Evolutionary conservation across 148 eudicot species (phyloP).

Genomic region (Vaccinium corymbosum): DNA sequence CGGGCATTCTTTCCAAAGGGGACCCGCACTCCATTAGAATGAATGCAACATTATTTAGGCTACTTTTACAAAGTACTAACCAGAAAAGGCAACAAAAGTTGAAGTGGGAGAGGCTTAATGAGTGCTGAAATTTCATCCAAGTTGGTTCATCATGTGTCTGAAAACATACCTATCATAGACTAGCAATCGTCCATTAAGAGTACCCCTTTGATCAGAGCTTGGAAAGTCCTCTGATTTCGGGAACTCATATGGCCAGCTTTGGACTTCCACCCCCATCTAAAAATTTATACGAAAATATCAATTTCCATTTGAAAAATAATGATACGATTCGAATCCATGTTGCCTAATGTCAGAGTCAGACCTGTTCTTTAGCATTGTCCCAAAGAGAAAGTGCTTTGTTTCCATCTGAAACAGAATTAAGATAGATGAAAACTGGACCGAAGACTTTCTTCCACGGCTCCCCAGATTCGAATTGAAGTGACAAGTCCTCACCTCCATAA

Average conservation of each 20-base stretch:
- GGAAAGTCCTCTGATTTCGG: conserved; percentile 78
- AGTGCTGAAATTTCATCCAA: background rate
- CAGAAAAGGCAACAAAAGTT: background rate
- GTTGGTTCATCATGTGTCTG: background rate
- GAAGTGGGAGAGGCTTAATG: background rate
- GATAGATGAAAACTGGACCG: conserved; percentile 91
- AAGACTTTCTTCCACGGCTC: conserved; percentile 92
- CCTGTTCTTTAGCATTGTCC: conserved; percentile 93
- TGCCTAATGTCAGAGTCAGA: conserved; percentile 14
- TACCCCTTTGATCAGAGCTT: conserved; percentile 58
- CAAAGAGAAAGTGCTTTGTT: conserved; percentile 62
- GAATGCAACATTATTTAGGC: background rate
- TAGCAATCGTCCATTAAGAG: conserved; percentile 56
- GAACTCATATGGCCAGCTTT: conserved; percentile 84
- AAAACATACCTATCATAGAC: conserved; percentile 52
- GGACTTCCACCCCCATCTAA: conserved; percentile 48
- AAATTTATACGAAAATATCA: background rate
- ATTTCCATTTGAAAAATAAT: background rate
- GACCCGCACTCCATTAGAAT: background rate
- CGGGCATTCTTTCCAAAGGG: background rate
- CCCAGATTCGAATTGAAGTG: conserved; percentile 56
- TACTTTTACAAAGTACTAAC: background rate
- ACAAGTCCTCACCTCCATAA: conserved; percentile 73
- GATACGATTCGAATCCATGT: background rate
- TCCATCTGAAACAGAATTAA: conserved; percentile 46